Evolutionary conservation across 805 yeast species (phyloP).

Genomic region (Wickerhamiella brachini): DNA sequence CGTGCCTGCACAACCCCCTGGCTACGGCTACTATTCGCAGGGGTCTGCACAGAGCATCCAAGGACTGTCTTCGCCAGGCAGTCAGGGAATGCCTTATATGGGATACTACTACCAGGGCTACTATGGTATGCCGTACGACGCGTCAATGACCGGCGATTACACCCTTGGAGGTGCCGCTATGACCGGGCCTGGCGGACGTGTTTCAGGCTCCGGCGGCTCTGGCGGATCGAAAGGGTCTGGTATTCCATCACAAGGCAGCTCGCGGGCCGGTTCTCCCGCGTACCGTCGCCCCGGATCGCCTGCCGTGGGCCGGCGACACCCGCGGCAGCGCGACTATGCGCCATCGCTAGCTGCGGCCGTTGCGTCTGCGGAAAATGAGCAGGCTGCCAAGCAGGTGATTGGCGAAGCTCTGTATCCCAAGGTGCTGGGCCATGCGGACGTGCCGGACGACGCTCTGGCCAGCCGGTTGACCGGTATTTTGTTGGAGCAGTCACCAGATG

Average conservation of each 20-base stretch:
- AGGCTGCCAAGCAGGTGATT: constrained; percentile 27
- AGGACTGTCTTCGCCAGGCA: too few species aligned
- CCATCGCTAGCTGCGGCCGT: constrained; percentile 39
- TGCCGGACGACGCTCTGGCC: constrained; percentile 67
- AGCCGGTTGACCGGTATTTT: constrained; percentile 94
- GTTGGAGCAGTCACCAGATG: constrained; percentile 77
- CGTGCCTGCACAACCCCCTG: neutral
- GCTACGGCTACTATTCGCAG: neutral
- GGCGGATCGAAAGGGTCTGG: neutral
- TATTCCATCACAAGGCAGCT: neutral
- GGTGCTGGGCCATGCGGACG: constrained; percentile 65
- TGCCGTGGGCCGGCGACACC: neutral
- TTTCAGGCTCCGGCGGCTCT: too few species aligned
- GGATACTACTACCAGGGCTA: constrained; percentile 1
- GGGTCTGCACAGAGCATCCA: too few species aligned
- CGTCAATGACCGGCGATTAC: neutral
- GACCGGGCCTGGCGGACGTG: too few species aligned
- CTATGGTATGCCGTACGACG: neutral
- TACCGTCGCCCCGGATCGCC: constrained; percentile 1
- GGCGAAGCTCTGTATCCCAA: constrained; percentile 89
- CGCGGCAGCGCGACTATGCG: constrained; percentile 12
- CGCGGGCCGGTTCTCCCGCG: neutral
- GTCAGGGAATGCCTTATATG: neutral
- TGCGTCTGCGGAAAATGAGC: constrained; percentile 31
- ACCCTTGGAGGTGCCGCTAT: neutral